Percentiles rank a stretch among this genome's conserved stretches.
phyloP scores from a whole-genome alignment of 2,329 filamentous ascomycete species.

The Apiospora malaysiana region DNA sequence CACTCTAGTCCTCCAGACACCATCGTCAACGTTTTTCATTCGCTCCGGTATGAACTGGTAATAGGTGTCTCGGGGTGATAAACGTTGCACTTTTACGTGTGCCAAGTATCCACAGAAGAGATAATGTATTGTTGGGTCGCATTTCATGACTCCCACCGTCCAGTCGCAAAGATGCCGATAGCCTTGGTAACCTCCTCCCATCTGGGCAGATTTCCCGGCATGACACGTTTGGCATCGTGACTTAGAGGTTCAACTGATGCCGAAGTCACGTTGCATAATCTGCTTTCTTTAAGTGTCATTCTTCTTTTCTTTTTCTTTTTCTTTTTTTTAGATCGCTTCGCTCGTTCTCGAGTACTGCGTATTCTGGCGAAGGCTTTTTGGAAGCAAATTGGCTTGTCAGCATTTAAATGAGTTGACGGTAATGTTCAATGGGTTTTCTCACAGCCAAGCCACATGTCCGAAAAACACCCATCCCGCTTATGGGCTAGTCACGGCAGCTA shows the following conservation, averaged over 20 bases:
- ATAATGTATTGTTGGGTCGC: neutral
- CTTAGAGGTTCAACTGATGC: neutral
- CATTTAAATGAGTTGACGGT: no score
- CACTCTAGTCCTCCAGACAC: neutral
- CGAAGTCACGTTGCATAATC: neutral
- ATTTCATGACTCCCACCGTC: neutral
- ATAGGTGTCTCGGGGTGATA: neutral
- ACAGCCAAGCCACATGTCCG: neutral
- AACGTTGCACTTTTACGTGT: neutral
- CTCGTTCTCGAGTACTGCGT: neutral
- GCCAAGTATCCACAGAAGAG: neutral
- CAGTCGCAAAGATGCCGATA: neutral
- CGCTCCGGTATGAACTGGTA: no score
- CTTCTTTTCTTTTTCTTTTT: neutral
- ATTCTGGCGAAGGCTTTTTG: neutral
- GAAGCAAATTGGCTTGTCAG: neutral
- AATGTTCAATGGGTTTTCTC: neutral
- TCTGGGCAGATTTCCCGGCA: neutral
- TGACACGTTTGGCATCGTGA: neutral
- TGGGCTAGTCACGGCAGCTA: neutral
- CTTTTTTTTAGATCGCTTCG: rapidly evolving
- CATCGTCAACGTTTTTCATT: neutral
- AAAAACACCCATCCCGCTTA: neutral
- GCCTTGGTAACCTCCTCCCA: neutral
- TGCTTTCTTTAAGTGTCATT: neutral